Evolutionary conservation across 352 stramenopile genomes (phyloP).

Genomic region (Phytophthora quininea): DNA sequence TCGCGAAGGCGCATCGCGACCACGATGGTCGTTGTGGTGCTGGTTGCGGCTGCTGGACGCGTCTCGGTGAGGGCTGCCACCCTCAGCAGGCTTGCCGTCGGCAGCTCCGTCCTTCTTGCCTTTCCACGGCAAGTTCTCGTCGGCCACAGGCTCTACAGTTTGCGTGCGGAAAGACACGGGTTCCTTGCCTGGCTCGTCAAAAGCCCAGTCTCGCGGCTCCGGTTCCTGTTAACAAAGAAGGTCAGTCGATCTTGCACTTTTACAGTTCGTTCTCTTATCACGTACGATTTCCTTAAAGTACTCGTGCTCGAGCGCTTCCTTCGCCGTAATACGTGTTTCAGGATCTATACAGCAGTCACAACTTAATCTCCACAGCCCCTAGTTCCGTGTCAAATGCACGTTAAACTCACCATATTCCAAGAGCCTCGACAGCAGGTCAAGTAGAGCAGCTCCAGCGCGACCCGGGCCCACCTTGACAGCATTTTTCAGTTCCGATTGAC

Average conservation of each 20-base stretch:
- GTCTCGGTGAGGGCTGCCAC: constrained; percentile 44
- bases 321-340: constrained; percentile 88
- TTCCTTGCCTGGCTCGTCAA: constrained; percentile 88
- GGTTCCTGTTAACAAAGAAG: constrained; percentile 59
- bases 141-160: constrained; percentile 72
- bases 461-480: constrained; percentile 84
- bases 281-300: constrained; percentile 93
- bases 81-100: constrained; percentile 35
- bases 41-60: constrained; percentile 29
- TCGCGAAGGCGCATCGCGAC: constrained; percentile 36
- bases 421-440: constrained; percentile 77
- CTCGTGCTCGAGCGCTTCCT: constrained; percentile 91
- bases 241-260: not conserved
- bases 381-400: not conserved
- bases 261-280: constrained; percentile 2
- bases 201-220: constrained; percentile 85
- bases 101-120: constrained; percentile 51
- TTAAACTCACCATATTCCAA: constrained; percentile 76
- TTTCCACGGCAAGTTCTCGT: constrained; percentile 82
- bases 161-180: constrained; percentile 87
- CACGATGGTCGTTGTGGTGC: constrained; percentile 49
- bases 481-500: constrained; percentile 84
- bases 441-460: constrained; percentile 69
- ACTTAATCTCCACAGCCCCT: not conserved
- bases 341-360: constrained; percentile 55